phyloP scores from a whole-genome alignment of 805 yeast species.

The Ogataea haglerorum region DNA sequence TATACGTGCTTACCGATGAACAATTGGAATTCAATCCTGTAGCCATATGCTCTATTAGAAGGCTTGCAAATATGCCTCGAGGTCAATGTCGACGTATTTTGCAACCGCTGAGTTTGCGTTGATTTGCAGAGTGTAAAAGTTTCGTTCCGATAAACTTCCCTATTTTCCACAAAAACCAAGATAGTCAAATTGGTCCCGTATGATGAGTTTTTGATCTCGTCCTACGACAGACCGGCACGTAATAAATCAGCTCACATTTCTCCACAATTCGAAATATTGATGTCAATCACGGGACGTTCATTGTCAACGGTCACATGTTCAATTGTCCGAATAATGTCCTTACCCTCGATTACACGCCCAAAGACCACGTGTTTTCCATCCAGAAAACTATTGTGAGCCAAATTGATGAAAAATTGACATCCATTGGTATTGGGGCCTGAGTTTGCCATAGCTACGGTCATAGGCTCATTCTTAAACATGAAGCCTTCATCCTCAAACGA shows the following conservation, averaged over 20 bases:
- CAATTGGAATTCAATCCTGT: too few relatives aligned
- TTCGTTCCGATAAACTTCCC: too few relatives aligned
- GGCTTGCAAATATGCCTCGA: too few relatives aligned
- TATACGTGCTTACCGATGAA: too few relatives aligned
- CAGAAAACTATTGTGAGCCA: conserved; percentile 34
- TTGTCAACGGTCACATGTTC: conserved; percentile 23
- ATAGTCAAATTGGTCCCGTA: too few relatives aligned
- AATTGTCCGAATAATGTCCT: conserved; percentile 31
- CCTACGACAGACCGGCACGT: too few relatives aligned
- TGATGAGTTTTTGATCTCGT: too few relatives aligned
- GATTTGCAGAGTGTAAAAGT: too few relatives aligned
- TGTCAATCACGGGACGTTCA: conserved; percentile 22
- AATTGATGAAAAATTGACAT: conserved; percentile 43
- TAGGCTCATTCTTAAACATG: conserved; percentile 29
- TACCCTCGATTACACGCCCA: conserved; percentile 46
- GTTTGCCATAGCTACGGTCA: conserved; percentile 38
- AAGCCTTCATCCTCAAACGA: conserved; percentile 45
- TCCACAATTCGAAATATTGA: conserved; percentile 24
- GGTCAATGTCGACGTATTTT: too few relatives aligned
- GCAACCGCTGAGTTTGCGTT: too few relatives aligned
- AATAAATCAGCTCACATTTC: conserved; percentile 17
- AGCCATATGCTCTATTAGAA: too few relatives aligned
- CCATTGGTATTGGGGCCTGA: conserved; percentile 46
- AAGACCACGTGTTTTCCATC: conserved; percentile 50
- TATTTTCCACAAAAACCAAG: too few relatives aligned